phyloP scores from a whole-genome alignment of 805 yeast genomes.

The Candida sphagnicola region DNA sequence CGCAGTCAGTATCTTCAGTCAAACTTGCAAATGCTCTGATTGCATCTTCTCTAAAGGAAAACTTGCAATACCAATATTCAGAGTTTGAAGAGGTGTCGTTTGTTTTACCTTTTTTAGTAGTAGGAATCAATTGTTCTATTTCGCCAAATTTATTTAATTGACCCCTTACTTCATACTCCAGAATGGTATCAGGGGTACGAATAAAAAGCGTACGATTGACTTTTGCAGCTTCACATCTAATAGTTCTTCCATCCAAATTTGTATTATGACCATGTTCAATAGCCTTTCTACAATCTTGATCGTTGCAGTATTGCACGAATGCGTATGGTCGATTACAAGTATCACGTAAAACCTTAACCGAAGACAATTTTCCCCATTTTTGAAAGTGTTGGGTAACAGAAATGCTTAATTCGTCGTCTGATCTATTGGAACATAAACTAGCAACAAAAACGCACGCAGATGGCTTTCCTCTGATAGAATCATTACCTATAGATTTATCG shows the following conservation, averaged over 20 bases:
- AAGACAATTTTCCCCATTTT: conserved; percentile 64
- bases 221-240: conserved; percentile 87
- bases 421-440: conserved; percentile 57
- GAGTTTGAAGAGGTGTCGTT: conserved; percentile 15
- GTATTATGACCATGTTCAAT: conserved; percentile 66
- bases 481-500: conserved; percentile 5
- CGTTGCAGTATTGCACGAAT: conserved; percentile 79
- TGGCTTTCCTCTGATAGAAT: conserved; percentile 53
- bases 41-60: conserved; percentile 82
- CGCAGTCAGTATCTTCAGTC: conserved; percentile 50
- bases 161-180: conserved; percentile 31
- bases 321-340: conserved; percentile 83
- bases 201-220: conserved; percentile 83
- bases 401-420: conserved; percentile 68
- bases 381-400: conserved; percentile 68
- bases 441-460: conserved; percentile 89
- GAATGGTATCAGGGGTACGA: conserved; percentile 23
- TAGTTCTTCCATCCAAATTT: conserved; percentile 63
- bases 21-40: conserved; percentile 75
- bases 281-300: conserved; percentile 66
- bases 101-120: conserved; percentile 31
- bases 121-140: conserved; percentile 57
- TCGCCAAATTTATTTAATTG: conserved; percentile 61
- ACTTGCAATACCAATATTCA: conserved; percentile 70
- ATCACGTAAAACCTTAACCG: conserved; percentile 82